These are phyloP conservation scores for Tuctoria greenei DNA, from an alignment of 176 grass and related monocot genomes.

Conservation along the genomic window DNA sequence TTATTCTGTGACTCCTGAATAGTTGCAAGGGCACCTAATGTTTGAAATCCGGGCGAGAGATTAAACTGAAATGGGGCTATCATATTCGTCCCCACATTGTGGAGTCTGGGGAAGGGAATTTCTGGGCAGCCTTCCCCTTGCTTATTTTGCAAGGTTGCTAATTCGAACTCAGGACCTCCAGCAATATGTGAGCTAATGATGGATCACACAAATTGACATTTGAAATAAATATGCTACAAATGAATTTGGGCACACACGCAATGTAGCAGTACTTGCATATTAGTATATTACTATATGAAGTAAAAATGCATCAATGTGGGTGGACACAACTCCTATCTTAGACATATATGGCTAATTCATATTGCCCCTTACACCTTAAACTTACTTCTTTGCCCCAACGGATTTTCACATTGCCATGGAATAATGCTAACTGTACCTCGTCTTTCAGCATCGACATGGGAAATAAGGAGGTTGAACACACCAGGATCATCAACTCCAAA, in stretches of 20 bases:
- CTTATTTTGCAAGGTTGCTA: no score
- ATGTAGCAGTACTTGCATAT: not conserved
- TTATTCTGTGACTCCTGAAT: no score
- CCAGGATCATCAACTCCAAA: conserved; percentile 53
- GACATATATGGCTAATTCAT: conserved; percentile 1
- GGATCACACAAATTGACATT: not conserved
- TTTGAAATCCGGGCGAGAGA: no score
- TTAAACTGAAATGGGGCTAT: no score
- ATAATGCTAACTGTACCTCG: conserved; percentile 10
- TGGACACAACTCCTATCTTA: conserved; percentile 7
- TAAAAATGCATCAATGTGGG: conserved; percentile 23
- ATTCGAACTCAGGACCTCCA: no score
- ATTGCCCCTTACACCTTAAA: not conserved
- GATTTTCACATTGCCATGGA: conserved; percentile 1
- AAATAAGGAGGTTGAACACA: conserved; percentile 68
- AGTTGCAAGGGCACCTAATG: no score
- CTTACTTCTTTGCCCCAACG: not conserved
- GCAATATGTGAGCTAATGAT: no score
- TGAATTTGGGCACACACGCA: not conserved
- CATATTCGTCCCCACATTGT: no score
- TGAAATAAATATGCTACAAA: not conserved
- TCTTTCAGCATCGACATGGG: conserved; percentile 90
- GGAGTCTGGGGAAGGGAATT: no score
- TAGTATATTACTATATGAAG: conserved; percentile 12
- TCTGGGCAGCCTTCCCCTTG: no score